Percentiles rank a stretch among this genome's conserved stretches.
Evolutionary conservation across 1,139 yeast genomes (phyloP).

Genomic region (Candida sanyaensis): DNA sequence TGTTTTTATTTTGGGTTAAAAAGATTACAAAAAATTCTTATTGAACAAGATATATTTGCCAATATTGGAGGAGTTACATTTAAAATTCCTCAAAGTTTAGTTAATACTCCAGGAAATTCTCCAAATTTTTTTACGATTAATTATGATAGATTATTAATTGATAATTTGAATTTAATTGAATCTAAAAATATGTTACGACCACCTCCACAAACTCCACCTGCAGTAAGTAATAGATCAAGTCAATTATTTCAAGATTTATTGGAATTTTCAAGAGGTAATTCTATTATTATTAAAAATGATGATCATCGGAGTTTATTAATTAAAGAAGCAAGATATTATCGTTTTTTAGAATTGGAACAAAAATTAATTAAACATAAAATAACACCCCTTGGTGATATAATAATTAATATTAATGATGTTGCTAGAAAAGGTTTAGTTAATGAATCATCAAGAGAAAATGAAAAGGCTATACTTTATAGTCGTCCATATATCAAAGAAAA

Average conservation of each 20-base stretch:
- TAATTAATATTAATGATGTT: slow-evolving; percentile 52
- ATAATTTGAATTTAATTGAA: slow-evolving; percentile 42
- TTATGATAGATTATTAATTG: slow-evolving; percentile 48
- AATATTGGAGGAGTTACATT: slow-evolving; percentile 64
- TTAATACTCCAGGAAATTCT: slow-evolving; percentile 60
- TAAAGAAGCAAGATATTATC: slow-evolving; percentile 74
- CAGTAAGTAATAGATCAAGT: slow-evolving; percentile 55
- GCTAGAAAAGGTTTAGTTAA: slow-evolving; percentile 41
- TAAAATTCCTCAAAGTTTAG: slow-evolving; percentile 55
- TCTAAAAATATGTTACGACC: slow-evolving; percentile 60
- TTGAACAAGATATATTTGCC: slow-evolving; percentile 57
- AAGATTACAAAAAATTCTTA: slow-evolving; percentile 51
- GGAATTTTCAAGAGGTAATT: slow-evolving; percentile 56
- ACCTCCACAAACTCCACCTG: slow-evolving; percentile 68
- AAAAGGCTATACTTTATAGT: slow-evolving; percentile 42
- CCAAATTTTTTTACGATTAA: slow-evolving; percentile 79
- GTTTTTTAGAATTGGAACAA: slow-evolving; percentile 77
- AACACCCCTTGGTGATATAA: slow-evolving; percentile 53
- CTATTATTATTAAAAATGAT: slow-evolving; percentile 46
- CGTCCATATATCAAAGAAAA: slow-evolving; percentile 57
- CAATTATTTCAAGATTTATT: slow-evolving; percentile 61
- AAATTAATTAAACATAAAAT: slow-evolving; percentile 56
- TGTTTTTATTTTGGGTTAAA: slow-evolving; percentile 71
- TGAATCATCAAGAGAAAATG: slow-evolving; percentile 21
- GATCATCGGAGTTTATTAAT: slow-evolving; percentile 58